Conservation (phyloP, 2,329 filamentous ascomycete genomes). For the Claviceps africana region DNA sequence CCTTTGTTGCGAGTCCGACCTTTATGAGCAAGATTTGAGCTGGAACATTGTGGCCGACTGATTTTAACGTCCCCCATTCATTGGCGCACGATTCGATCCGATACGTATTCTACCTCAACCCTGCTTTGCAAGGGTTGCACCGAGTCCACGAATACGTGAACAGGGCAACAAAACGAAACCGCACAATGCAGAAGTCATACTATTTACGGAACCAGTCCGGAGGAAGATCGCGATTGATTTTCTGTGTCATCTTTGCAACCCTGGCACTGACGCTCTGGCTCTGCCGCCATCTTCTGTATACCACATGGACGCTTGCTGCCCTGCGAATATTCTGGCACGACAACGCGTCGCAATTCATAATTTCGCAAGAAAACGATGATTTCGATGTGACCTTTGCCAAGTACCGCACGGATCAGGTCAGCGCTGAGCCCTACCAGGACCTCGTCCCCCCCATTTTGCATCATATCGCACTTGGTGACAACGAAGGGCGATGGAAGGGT, state of each 20-base stretch:
- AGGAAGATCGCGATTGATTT: constrained; percentile 2
- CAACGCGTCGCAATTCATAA: constrained; percentile 13
- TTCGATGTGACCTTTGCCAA: constrained; percentile 22
- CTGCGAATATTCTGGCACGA: constrained; percentile 15
- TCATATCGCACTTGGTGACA: constrained; percentile 19
- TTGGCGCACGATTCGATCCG: neutral
- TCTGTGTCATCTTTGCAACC: constrained; percentile 4
- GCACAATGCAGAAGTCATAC: constrained; percentile 5
- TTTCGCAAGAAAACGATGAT: constrained; percentile 14
- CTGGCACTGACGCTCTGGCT: constrained; percentile 6
- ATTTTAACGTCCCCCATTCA: neutral
- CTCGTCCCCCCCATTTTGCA: constrained; percentile 21
- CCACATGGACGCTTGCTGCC: constrained; percentile 16
- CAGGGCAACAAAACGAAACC: neutral
- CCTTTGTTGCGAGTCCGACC: neutral
- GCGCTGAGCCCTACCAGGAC: constrained; percentile 16
- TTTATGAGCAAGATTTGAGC: neutral
- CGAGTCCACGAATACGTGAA: neutral
- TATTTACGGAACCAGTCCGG: constrained; percentile 3
- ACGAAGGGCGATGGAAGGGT: constrained; percentile 7
- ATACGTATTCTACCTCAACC: neutral
- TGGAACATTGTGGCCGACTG: neutral
- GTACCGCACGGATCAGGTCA: constrained; percentile 16
- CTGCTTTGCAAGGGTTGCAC: neutral
- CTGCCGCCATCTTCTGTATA: constrained; percentile 11